Base-by-base conservation (phyloP, 139 green algal species). In the Edaphochlamys debaryana region DNA sequence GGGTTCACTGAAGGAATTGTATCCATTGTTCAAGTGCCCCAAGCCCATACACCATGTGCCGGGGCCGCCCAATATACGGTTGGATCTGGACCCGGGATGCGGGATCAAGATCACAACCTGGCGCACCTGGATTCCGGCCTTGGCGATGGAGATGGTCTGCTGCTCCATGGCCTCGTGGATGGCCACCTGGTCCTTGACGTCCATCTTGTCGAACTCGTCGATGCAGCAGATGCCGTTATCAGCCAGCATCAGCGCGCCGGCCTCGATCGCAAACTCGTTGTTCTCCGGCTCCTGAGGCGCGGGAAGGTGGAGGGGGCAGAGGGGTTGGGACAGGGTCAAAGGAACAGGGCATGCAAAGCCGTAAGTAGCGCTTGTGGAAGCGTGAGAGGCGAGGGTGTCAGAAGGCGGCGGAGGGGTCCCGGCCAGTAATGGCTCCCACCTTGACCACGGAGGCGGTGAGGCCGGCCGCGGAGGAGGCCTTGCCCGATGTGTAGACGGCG, bases 121-220 rank as follows among this genome's bases (percentile, higher is more conserved):
- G 23, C 62, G 19, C 37, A 93, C 92, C 84, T 97, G 94, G 71
- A 99, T 98, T 75, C 96, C 97, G 56, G 97, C 97, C 88, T 99
- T 99, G 85, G 96, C 95, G 69, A 99, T 99, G 79, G 94, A 98
- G 82, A 99, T 99, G 73, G 96, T 99, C 92, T 99, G 97, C 93
- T 99, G 97, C 93, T 99, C 96, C 97, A 99, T 99, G 79, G 97
- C 97, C 89, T 98, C 89, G 71, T 93, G 90, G 87, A 95, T 93
- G 48, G 89, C 91, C 64, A 92, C 87, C 92, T 98, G 94, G 86
- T 98, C 95, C 85, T 96, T 97, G 4, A 95, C 80, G 58, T 98
- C 96, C 96, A 98, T 98, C 91, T 99, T 98, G 90, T 98, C 96
- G 85, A 98, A 98, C 82, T 98, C 96, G 84, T 98, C 95, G 80